phyloP scores from a whole-genome alignment of 768 basidiomycete species.

The Crassisporium funariophilum region DNA sequence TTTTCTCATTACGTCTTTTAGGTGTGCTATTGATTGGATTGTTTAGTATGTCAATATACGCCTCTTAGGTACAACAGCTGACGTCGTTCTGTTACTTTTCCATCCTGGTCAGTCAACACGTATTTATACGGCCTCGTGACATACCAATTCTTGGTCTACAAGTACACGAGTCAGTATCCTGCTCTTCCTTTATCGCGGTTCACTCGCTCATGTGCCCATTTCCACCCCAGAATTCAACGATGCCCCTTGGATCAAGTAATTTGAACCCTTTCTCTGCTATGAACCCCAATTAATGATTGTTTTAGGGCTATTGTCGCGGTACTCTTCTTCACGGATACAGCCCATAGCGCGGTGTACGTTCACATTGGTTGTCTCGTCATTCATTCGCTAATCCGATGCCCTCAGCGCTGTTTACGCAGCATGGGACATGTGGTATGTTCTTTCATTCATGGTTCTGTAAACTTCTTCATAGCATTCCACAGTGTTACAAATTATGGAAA shows the following conservation, averaged over 20 bases:
- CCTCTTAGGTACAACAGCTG: background rate
- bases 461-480: background rate
- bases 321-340: slow-evolving; percentile 38
- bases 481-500: slow-evolving; percentile 44
- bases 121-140: slow-evolving; percentile 44
- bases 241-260: slow-evolving; percentile 36
- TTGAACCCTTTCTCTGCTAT: background rate
- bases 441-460: background rate
- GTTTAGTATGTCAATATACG: slow-evolving; percentile 23
- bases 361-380: background rate
- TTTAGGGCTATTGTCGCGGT: slow-evolving; percentile 31
- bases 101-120: slow-evolving; percentile 30
- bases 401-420: slow-evolving; percentile 33
- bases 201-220: slow-evolving; percentile 4
- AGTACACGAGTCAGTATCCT: slow-evolving; percentile 29
- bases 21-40: slow-evolving; percentile 35
- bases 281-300: slow-evolving; percentile 1
- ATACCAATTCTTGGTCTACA: slow-evolving; percentile 42
- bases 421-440: slow-evolving; percentile 32
- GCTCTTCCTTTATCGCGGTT: background rate
- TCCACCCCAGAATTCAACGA: slow-evolving; percentile 36
- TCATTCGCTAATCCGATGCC: background rate
- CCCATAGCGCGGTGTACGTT: slow-evolving; percentile 39
- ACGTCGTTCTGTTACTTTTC: background rate
- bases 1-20: slow-evolving; percentile 3